Evolutionary conservation across 495 filamentous ascomycete species (phyloP).

Genomic region (Durotheca rogersii): DNA sequence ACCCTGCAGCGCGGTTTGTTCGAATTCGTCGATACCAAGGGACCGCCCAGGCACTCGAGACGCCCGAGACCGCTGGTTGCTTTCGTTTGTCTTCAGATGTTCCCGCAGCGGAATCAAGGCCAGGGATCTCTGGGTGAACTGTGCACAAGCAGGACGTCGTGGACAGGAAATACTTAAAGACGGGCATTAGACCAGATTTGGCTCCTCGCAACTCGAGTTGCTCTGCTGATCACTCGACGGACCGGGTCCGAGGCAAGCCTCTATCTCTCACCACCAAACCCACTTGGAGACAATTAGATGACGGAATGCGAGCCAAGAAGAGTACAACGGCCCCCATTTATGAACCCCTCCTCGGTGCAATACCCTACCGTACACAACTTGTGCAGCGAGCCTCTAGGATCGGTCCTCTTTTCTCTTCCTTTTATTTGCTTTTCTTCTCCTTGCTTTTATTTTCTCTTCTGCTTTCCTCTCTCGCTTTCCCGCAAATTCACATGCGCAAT

Average conservation of each 20-base stretch:
- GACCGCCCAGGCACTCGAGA: too few relatives aligned
- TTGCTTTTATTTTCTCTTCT: too few relatives aligned
- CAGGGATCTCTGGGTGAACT: slow-evolving; percentile 17
- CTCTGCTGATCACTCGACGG: slow-evolving; percentile 19
- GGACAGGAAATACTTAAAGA: slow-evolving; percentile 7
- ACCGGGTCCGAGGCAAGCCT: slow-evolving; percentile 18
- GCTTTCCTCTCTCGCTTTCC: too few relatives aligned
- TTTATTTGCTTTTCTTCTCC: neutral
- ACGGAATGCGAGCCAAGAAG: slow-evolving; percentile 18
- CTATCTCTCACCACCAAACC: slow-evolving; percentile 16
- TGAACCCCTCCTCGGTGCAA: slow-evolving; percentile 1
- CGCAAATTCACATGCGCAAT: too few relatives aligned
- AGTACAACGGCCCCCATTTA: neutral
- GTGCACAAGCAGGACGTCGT: slow-evolving; percentile 13
- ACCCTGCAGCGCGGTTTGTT: slow-evolving; percentile 16
- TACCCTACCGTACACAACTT: slow-evolving; percentile 2
- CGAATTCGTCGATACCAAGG: slow-evolving; percentile 9
- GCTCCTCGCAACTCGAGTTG: neutral
- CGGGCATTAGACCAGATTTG: slow-evolving; percentile 20
- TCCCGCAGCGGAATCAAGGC: slow-evolving; percentile 17
- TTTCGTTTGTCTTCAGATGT: too few relatives aligned
- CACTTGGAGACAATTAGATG: slow-evolving; percentile 8
- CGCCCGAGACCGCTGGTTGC: too few relatives aligned
- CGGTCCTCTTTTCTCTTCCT: slow-evolving; percentile 13
- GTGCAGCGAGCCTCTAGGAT: slow-evolving; percentile 5